These are phyloP conservation scores for Chloris gayana DNA, from an alignment of 176 grass and related monocot species.

Conservation along the genomic window DNA sequence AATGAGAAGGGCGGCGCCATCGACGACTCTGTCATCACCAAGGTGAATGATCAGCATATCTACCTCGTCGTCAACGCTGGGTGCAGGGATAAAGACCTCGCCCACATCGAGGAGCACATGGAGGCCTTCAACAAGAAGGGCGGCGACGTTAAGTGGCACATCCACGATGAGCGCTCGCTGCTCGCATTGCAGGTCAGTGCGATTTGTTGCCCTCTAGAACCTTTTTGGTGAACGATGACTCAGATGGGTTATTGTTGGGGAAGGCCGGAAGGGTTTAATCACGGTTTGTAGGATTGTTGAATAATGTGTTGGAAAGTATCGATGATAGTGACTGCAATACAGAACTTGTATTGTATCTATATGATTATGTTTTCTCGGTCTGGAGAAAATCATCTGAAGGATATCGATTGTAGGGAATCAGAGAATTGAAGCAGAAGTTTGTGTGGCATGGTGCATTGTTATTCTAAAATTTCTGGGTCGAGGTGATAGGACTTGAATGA, in stretches of 20 bases:
- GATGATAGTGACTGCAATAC: not conserved
- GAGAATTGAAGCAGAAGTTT: not conserved
- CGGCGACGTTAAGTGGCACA: slow-evolving; percentile 77
- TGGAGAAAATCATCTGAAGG: not conserved
- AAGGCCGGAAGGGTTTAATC: not conserved
- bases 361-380: not conserved
- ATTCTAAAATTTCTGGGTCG: not conserved
- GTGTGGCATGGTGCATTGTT: not conserved
- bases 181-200: slow-evolving; percentile 77
- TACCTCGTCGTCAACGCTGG: slow-evolving; percentile 98
- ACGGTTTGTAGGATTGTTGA: not conserved
- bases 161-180: slow-evolving; percentile 93
- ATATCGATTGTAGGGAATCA: too few relatives aligned
- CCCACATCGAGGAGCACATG: slow-evolving; percentile 87
- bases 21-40: slow-evolving; percentile 80
- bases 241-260: not conserved
- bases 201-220: not conserved
- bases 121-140: slow-evolving; percentile 83
- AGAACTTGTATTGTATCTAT: not conserved
- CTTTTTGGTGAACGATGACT: not conserved
- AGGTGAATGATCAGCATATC: slow-evolving; percentile 79
- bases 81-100: slow-evolving; percentile 92
- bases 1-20: slow-evolving; percentile 88
- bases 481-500: not conserved
- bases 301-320: not conserved